A percentile compares a stretch with the other conserved stretches of the same genome.
These are phyloP conservation scores for Cucurbitaria berberidis DNA, from an alignment of 2,329 filamentous ascomycete genomes.

Conservation along the genomic window DNA sequence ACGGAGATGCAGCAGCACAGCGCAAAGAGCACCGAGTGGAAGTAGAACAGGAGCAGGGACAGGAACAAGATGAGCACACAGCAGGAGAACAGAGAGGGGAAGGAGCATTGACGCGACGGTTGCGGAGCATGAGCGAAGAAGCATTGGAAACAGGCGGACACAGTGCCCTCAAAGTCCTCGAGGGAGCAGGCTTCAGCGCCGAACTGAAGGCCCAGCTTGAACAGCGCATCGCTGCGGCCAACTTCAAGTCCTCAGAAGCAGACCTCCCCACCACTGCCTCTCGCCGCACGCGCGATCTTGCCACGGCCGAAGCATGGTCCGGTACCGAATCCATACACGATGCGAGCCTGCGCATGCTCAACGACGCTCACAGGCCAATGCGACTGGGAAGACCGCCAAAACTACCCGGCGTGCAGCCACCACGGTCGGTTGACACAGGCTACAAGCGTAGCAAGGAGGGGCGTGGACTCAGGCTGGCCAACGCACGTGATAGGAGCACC, in stretches of 20 bases:
- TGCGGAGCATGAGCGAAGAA: conserved; percentile 67
- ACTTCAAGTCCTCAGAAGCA: conserved; percentile 61
- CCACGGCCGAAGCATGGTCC: conserved; percentile 74
- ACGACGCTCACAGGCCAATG: conserved; percentile 64
- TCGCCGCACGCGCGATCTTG: conserved; percentile 70
- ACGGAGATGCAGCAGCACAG: conserved; percentile 29
- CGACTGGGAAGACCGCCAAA: conserved; percentile 25
- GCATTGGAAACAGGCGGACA: conserved; percentile 61
- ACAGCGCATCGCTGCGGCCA: conserved; percentile 63
- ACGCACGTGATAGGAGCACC: conserved; percentile 64
- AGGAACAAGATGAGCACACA: neutral
- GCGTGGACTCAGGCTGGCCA: conserved; percentile 56
- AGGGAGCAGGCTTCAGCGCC: conserved; percentile 67
- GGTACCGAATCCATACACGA: conserved; percentile 78
- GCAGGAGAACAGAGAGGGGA: conserved; percentile 36
- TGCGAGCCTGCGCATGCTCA: conserved; percentile 78
- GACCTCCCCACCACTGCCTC: conserved; percentile 67
- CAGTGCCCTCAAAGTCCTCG: conserved; percentile 62
- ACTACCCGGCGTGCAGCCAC: conserved; percentile 30
- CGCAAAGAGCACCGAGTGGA: conserved; percentile 21
- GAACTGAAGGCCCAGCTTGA: conserved; percentile 65
- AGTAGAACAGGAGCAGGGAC: conserved; percentile 5
- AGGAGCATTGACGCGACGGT: conserved; percentile 64
- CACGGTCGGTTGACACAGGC: conserved; percentile 42
- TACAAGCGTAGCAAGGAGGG: conserved; percentile 47